Percentiles rank a stretch among this genome's conserved stretches.
Evolutionary conservation across 768 basidiomycete species (phyloP).

Genomic region (Panellus pusillus): DNA sequence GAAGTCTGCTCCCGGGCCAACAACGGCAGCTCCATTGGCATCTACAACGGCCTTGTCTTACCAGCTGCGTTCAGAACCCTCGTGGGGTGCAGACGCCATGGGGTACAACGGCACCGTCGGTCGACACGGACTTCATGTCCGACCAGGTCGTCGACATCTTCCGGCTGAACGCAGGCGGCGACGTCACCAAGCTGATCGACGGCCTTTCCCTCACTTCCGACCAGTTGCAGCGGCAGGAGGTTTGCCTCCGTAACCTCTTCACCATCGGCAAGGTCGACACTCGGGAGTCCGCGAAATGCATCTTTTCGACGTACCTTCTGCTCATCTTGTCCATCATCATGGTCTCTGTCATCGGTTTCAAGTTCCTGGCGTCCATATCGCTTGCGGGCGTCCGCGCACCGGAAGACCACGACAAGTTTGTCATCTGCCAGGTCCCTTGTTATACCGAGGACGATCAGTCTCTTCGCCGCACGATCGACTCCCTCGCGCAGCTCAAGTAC

Average conservation of each 20-base stretch:
- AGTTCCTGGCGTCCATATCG: conserved; percentile 89
- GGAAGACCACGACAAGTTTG: conserved; percentile 95
- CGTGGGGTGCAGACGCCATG: conserved; percentile 54
- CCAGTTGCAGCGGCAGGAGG: conserved; percentile 66
- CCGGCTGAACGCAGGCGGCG: conserved; percentile 69
- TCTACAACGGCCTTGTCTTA: conserved; percentile 84
- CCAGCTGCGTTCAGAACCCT: conserved; percentile 71
- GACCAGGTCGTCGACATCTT: no score
- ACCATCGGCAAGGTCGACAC: conserved; percentile 89
- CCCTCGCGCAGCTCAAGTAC: conserved; percentile 90
- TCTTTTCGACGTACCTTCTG: conserved; percentile 89
- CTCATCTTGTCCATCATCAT: conserved; percentile 88
- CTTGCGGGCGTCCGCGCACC: conserved; percentile 79
- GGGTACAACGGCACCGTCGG: conserved; percentile 48
- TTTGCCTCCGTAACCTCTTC: conserved; percentile 93
- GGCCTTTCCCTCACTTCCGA: conserved; percentile 46
- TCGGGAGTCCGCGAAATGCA: conserved; percentile 87
- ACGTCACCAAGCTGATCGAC: conserved; percentile 78
- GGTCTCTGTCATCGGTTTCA: conserved; percentile 95
- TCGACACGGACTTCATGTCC: no score
- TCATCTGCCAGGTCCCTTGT: conserved; percentile 97
- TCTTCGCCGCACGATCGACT: conserved; percentile 87
- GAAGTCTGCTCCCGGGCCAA: conserved; percentile 72
- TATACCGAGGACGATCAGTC: conserved; percentile 95
- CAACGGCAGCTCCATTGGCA: conserved; percentile 64